Base-by-base conservation (phyloP, 1,139 yeast species). In the Ogataea hybrid region DNA sequence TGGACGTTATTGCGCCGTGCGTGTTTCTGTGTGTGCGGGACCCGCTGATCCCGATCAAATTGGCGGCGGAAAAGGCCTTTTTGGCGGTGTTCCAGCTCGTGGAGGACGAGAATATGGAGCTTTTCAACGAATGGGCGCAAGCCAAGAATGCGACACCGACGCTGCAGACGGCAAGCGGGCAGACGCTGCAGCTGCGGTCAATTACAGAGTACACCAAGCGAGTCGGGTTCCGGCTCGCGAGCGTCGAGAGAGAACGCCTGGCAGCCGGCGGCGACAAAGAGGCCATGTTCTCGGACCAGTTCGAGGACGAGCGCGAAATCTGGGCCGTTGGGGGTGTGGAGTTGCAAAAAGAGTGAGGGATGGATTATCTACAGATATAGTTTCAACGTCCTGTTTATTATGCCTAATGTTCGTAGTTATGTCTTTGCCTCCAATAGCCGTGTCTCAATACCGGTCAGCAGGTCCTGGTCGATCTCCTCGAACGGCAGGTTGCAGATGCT, bases 11-110 rank as follows among this genome's bases (percentile, higher is more conserved):
- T 42, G 88, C 77, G 7, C 87, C 95, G 12, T 73, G 87, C 17
- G 80, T 89, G 2, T 92, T 92, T 61, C 70, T 82, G 0, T 83
- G 95, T 61, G 84, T 92, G 33, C 76, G 98, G 52, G 96, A 90
- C 56, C 74, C 81, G 12, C 70, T 86, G 35, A 87, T 92, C 56
- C 97, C 98, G 4, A 84, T 92, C 53, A 89, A 89, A 58, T 73
- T 92, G 49, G 97, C 97, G 1, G 96, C 96, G 4, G 98, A 92
- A 63, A 88, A 88, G 69, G 90, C 96, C 1, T 90, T 76, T 62
- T 64, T 90, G 55, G 79, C 89, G 2, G 64, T 88, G 16, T 82
- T 89, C 62, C 71, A 75, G 43, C 69, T 90, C 51, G 81, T 87
- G 21, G 89, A 84, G 31, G 92, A 87, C 47, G 75, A 68, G n/a